Conservation (phyloP, 139 green algal genomes). For the Micromonas pusilla region DNA sequence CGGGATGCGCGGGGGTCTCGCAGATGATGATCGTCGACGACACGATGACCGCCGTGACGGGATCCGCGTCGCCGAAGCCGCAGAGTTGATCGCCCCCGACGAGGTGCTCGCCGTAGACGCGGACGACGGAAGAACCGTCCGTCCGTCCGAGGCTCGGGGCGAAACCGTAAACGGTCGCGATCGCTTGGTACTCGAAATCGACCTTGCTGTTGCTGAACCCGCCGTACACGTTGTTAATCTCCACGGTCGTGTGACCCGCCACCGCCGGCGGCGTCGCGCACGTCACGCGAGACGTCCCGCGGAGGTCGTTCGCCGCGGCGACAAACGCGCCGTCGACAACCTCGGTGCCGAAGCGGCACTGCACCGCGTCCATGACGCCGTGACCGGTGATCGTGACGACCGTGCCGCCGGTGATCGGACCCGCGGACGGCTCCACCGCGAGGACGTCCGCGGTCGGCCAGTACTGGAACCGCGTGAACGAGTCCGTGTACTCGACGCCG, state of each 20-base stretch:
- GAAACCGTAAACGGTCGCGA: not conserved
- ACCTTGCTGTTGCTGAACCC: not conserved
- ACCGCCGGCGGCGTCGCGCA: not conserved
- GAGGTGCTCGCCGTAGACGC: not conserved
- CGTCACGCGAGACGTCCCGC: not conserved
- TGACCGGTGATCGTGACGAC: not conserved
- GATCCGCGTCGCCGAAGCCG: not conserved
- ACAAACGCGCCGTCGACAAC: not conserved
- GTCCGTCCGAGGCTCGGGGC: not conserved
- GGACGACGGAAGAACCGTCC: not conserved
- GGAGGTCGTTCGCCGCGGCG: too few species aligned
- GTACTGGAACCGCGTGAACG: not conserved
- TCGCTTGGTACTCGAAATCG: not conserved
- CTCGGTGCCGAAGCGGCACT: slow-evolving; percentile 2
- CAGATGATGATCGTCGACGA: not conserved
- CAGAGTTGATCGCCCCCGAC: not conserved
- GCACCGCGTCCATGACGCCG: not conserved
- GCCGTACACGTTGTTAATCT: not conserved
- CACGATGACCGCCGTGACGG: not conserved
- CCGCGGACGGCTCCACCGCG: not conserved
- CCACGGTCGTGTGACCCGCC: not conserved
- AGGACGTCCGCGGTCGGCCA: not conserved
- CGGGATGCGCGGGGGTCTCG: not conserved
- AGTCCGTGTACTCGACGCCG: not conserved
- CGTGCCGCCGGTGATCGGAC: not conserved